Base-by-base conservation (phyloP, 1,284 basidiomycete species). In the Erythrobasidium hasegawianum region DNA sequence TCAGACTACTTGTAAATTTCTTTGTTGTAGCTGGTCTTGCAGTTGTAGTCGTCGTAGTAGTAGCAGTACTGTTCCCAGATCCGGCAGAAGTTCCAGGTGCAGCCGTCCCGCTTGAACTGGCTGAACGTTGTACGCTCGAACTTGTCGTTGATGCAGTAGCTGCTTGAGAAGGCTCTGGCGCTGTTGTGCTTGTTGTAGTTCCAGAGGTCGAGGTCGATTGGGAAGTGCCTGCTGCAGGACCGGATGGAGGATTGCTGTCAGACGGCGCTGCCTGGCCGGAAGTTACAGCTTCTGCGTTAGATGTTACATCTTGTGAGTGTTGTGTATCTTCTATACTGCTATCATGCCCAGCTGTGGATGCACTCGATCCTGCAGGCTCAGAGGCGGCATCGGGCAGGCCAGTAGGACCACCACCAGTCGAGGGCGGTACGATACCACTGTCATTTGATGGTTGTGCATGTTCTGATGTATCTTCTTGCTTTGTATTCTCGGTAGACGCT, bases 1-100 rank as follows among this genome's bases (percentile, higher is more conserved):
- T 90, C 71, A 89, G 84, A 29, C 89, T 84, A 73, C 81, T 88
- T 50, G 62, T 64, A 78, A 93, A 95, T 74, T 88, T 86, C 82
- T 92, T 93, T 54, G 86, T 85, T 64, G 87, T 86, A 0, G 84
- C 38, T 10, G 54, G 20, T 26, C 26, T 8, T n/a, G 38, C 27
- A 10, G 54, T 9, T 18, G 57, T 45, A 11, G 57, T 27, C 5
- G 20, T 3, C 4, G 27, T 45, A 5, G 54, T 18, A 13, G 27
- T 40, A 5, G 27, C 2, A 14, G 54, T 9, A 33, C 5, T 3
- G 11, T 3, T 22, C 18, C 20, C 26, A 18, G 50, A 53, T 16
- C 18, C 18, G 16, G 50, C 50, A 16, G 50, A 11, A 10, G 49
- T 5, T 16, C 20, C 26, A 26, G 18, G 4, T 27, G 16, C 20